phyloP scores from a whole-genome alignment of 176 grass and related monocot genomes.

The Tillandsia leiboldiana region DNA sequence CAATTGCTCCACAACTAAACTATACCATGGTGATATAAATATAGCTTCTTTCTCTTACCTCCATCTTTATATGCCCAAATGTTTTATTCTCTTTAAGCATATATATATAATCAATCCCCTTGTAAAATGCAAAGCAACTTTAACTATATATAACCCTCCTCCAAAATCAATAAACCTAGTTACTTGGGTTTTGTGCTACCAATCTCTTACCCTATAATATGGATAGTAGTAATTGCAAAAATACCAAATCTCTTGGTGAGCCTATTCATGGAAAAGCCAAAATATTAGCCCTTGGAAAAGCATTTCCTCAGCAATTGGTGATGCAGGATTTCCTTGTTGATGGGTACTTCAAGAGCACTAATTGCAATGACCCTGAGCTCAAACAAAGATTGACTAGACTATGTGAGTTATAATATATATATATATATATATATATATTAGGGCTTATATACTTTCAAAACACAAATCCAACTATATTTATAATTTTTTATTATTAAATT shows the following conservation, averaged over 20 bases:
- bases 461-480: too few relatives aligned
- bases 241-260: background rate
- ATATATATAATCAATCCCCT: background rate
- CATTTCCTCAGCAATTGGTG: constrained; percentile 61
- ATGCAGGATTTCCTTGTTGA: constrained; percentile 69
- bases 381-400: constrained; percentile 62
- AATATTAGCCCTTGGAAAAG: constrained; percentile 68
- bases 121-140: too few relatives aligned
- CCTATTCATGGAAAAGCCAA: constrained; percentile 46
- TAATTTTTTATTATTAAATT: too few relatives aligned
- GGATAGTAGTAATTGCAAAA: background rate
- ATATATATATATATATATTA: too few relatives aligned
- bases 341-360: constrained; percentile 76
- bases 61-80: constrained; percentile 3
- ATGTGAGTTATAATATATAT: constrained; percentile 22
- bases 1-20: constrained; percentile 37
- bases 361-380: constrained; percentile 53
- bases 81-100: background rate
- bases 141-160: too few relatives aligned
- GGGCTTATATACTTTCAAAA: too few relatives aligned
- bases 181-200: too few relatives aligned
- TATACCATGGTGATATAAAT: constrained; percentile 1
- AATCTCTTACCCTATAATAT: background rate
- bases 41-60: constrained; percentile 9
- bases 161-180: too few relatives aligned